Percentiles rank a stretch among this genome's conserved stretches.
Conservation (phyloP, 805 yeast species). For the Starmerella potacharoeniae region DNA sequence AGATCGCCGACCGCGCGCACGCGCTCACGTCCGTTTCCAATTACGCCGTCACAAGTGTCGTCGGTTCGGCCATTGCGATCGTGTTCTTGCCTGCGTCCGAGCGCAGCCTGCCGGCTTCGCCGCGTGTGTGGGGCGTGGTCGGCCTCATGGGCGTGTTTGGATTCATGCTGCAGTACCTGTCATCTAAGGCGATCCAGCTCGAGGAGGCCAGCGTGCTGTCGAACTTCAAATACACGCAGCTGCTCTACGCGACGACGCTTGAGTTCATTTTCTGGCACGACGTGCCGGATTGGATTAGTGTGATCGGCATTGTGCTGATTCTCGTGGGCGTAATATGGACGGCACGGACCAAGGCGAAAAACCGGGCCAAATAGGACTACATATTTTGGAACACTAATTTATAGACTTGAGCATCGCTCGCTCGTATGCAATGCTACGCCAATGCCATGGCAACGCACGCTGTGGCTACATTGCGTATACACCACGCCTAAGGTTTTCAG, state of each 20-base stretch:
- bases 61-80: conserved; percentile 41
- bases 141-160: conserved; percentile 60
- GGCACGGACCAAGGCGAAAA: conserved; percentile 5
- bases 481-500: too few species aligned
- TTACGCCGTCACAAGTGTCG: conserved; percentile 50
- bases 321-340: conserved; percentile 28
- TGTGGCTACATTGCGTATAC: too few species aligned
- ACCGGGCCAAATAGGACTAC: not conserved
- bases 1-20: conserved; percentile 68
- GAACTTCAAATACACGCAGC: conserved; percentile 61
- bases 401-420: not conserved
- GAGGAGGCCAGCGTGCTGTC: conserved; percentile 70
- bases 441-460: too few species aligned
- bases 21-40: conserved; percentile 70
- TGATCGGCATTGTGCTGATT: conserved; percentile 59
- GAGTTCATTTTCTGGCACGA: conserved; percentile 64
- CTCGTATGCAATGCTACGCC: too few species aligned
- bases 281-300: conserved; percentile 56
- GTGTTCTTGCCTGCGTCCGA: not conserved
- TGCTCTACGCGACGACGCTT: conserved; percentile 68
- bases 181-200: conserved; percentile 74
- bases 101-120: conserved; percentile 8
- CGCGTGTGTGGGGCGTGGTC: conserved; percentile 44
- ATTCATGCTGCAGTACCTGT: conserved; percentile 64
- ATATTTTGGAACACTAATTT: too few species aligned